Evolutionary conservation across 1,139 yeast genomes (phyloP).

Genomic region (Meyerozyma elateridarum): DNA sequence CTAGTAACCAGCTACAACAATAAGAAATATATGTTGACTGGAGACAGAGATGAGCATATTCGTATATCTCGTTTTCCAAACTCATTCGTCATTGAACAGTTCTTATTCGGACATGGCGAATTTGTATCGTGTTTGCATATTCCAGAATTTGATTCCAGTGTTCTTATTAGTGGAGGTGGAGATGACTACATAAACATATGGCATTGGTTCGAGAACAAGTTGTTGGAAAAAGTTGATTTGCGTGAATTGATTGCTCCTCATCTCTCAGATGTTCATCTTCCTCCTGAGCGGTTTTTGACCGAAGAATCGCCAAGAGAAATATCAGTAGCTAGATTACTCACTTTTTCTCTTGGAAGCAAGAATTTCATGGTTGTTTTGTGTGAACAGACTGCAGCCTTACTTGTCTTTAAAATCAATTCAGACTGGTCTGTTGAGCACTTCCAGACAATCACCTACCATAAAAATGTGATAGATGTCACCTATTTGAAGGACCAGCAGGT

Average conservation of each 20-base stretch:
- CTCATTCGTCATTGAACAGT: constrained; percentile 70
- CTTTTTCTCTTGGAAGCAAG: constrained; percentile 15
- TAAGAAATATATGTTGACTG: constrained; percentile 61
- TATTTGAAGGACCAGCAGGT: constrained; percentile 14
- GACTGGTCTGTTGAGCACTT: constrained; percentile 17
- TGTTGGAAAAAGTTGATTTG: constrained; percentile 47
- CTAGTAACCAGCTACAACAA: constrained; percentile 37
- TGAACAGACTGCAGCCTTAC: constrained; percentile 53
- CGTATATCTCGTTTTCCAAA: constrained; percentile 81
- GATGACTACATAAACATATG: constrained; percentile 73
- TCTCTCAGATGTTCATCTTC: constrained; percentile 54
- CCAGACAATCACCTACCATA: constrained; percentile 23
- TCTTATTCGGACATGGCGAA: constrained; percentile 84
- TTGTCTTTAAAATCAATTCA: constrained; percentile 36
- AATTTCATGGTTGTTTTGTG: constrained; percentile 31
- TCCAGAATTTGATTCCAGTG: constrained; percentile 42
- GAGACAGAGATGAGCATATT: constrained; percentile 96
- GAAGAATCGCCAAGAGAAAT: constrained; percentile 51
- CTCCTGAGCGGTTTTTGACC: constrained; percentile 62
- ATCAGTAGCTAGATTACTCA: constrained; percentile 45
- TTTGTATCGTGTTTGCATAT: constrained; percentile 64
- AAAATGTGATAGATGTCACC: constrained; percentile 26
- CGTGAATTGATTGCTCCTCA: constrained; percentile 44
- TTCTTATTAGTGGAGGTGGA: constrained; percentile 84
- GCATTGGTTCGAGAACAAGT: constrained; percentile 60